phyloP scores from a whole-genome alignment of 768 basidiomycete species.

The Rhodotorula kratochvilovae region DNA sequence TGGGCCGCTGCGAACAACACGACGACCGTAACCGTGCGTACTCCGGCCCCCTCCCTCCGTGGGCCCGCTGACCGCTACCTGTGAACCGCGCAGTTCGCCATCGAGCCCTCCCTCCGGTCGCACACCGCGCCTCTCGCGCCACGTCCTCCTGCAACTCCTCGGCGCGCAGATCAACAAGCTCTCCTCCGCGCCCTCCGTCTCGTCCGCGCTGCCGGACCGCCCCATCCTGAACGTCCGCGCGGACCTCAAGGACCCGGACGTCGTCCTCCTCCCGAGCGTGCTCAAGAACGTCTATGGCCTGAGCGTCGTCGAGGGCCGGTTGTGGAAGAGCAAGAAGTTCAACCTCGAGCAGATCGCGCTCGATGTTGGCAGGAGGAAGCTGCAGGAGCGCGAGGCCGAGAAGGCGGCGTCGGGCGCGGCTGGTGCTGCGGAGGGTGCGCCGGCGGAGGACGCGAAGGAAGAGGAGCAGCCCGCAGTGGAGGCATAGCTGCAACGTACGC shows the following conservation, averaged over 20 bases:
- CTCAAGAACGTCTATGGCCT: constrained; percentile 31
- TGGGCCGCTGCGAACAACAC: constrained; percentile 19
- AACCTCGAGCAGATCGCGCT: constrained; percentile 31
- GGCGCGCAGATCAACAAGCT: constrained; percentile 9
- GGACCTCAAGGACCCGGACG: constrained; percentile 33
- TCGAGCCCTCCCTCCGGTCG: constrained; percentile 31
- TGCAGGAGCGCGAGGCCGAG: background rate
- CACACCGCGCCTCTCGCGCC: constrained; percentile 31
- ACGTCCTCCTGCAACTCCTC: constrained; percentile 30
- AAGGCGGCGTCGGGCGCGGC: background rate
- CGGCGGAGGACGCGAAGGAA: background rate
- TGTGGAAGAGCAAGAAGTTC: constrained; percentile 37
- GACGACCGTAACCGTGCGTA: constrained; percentile 22
- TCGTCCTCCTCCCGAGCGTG: constrained; percentile 36
- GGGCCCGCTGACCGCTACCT: no score
- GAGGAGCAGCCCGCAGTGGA: background rate
- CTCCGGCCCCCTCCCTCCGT: no score
- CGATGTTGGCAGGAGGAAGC: constrained; percentile 19
- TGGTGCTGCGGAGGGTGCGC: background rate
- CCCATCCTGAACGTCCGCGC: constrained; percentile 16
- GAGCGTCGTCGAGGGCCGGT: constrained; percentile 32
- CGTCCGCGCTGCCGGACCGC: constrained; percentile 17
- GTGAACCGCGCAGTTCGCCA: constrained; percentile 22
- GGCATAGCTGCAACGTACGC: no score
- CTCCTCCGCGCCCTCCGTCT: constrained; percentile 18